These are phyloP conservation scores for Intubia oerlemansii DNA, from an alignment of 2,329 filamentous ascomycete species.

Conservation along the genomic window DNA sequence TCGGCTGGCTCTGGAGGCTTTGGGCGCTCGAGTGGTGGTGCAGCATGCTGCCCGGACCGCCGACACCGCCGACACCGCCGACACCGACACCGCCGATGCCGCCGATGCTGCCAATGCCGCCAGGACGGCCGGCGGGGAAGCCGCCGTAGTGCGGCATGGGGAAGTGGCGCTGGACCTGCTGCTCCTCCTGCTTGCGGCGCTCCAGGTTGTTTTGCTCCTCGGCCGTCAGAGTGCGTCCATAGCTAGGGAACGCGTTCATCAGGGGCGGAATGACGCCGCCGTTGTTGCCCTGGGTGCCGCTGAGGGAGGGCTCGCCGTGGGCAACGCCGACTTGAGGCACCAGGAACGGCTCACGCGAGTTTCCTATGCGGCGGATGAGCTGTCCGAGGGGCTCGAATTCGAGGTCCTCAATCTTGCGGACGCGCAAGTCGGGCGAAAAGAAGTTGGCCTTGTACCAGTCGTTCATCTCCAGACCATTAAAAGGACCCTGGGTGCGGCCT, in stretches of 20 bases:
- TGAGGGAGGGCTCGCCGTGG: conserved; percentile 49
- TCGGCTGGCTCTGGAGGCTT: conserved; percentile 90
- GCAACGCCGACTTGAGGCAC: conserved; percentile 93
- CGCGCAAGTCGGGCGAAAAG: conserved; percentile 82
- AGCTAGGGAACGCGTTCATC: conserved; percentile 83
- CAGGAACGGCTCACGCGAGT: conserved; percentile 90
- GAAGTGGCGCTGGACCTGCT: too few species aligned
- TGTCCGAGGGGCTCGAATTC: conserved; percentile 93
- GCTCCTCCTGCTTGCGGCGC: conserved; percentile 91
- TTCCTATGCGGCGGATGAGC: conserved; percentile 85
- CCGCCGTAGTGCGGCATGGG: too few species aligned
- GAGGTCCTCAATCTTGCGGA: conserved; percentile 81
- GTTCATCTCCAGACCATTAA: conserved; percentile 95
- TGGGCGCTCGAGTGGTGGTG: conserved; percentile 92
- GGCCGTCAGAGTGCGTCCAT: conserved; percentile 86
- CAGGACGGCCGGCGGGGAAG: conserved; percentile 9
- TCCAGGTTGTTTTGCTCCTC: conserved; percentile 97
- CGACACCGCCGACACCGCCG: too few species aligned
- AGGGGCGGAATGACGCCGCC: conserved; percentile 67
- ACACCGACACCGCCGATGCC: too few species aligned
- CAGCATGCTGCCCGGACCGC: conserved; percentile 26
- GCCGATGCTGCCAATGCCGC: too few species aligned
- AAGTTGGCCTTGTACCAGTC: conserved; percentile 99
- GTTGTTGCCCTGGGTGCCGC: conserved; percentile 23
- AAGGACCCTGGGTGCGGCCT: conserved; percentile 79